Percentiles rank a stretch among this genome's conserved stretches.
Evolutionary conservation across 208 protist genomes (phyloP).

Genomic region (Zelonia costaricensis): DNA sequence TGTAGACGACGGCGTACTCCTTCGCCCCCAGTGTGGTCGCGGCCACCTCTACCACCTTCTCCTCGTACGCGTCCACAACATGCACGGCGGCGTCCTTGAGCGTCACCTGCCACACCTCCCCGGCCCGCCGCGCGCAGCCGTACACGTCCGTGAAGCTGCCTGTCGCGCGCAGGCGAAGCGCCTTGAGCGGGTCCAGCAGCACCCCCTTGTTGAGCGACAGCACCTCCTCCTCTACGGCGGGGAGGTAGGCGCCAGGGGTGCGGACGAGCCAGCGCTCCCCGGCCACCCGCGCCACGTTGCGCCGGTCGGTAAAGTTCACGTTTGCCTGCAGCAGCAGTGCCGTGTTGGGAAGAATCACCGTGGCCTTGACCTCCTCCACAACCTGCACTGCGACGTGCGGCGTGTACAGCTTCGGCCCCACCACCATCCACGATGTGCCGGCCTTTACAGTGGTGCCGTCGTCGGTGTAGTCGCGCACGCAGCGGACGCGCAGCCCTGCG

Average conservation of each 20-base stretch:
- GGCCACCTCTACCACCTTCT: conserved; percentile 61
- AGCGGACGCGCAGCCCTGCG: conserved; percentile 82
- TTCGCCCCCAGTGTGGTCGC: conserved; percentile 83
- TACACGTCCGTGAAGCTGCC: conserved; percentile 86
- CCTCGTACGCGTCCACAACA: conserved; percentile 86
- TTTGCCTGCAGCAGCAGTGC: conserved; percentile 86
- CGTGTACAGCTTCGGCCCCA: conserved; percentile 90
- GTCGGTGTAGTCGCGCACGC: conserved; percentile 70
- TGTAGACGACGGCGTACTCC: conserved; percentile 93
- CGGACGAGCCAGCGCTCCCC: conserved; percentile 92
- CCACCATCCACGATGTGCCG: conserved; percentile 92
- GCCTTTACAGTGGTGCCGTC: conserved; percentile 38
- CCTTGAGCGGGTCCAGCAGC: conserved; percentile 75
- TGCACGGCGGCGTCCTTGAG: conserved; percentile 77
- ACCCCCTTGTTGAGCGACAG: conserved; percentile 63
- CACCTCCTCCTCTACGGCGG: conserved; percentile 85
- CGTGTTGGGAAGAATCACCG: conserved; percentile 81
- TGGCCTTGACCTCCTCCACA: conserved; percentile 59
- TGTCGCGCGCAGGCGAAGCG: conserved; percentile 82
- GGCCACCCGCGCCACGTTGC: conserved; percentile 53
- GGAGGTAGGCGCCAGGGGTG: conserved; percentile 84
- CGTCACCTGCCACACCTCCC: conserved; percentile 91
- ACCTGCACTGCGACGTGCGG: conserved; percentile 88
- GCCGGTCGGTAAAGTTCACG: conserved; percentile 76
- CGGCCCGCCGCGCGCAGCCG: conserved; percentile 69